Evolutionary conservation across 176 grass and related monocot genomes (phyloP).

Genomic region (Poa pratensis): DNA sequence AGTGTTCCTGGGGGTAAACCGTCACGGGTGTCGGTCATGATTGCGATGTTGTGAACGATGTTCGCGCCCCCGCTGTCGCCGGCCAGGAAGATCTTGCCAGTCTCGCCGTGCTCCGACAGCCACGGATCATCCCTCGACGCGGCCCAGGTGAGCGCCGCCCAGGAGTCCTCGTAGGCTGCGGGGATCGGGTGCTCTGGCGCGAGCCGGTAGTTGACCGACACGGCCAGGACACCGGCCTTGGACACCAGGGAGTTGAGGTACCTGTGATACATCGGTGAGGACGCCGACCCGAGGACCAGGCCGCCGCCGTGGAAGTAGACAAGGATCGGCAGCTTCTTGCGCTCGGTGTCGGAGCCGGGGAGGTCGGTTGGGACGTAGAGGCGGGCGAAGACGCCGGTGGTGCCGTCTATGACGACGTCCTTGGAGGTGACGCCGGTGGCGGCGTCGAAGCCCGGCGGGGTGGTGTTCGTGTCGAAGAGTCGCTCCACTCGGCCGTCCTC

Average conservation of each 20-base stretch:
- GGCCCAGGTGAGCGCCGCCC: constrained; percentile 37
- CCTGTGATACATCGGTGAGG: constrained; percentile 4
- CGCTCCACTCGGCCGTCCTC: constrained; percentile 51
- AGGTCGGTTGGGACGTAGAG: not conserved
- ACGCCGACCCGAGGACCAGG: not conserved
- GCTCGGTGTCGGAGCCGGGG: not conserved
- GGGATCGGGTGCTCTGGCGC: constrained; percentile 69
- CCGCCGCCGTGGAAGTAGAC: constrained; percentile 23
- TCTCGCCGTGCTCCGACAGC: constrained; percentile 5
- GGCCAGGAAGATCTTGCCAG: not conserved
- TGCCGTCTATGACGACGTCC: constrained; percentile 9
- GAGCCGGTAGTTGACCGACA: constrained; percentile 70
- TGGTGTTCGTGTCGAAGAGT: constrained; percentile 44
- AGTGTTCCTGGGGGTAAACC: not conserved
- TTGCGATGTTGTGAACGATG: not conserved
- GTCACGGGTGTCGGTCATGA: not conserved
- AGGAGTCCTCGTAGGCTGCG: constrained; percentile 55
- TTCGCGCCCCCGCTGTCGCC: constrained; percentile 21
- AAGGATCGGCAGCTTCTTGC: not conserved
- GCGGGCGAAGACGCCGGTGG: constrained; percentile 9
- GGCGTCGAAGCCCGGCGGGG: constrained; percentile 34
- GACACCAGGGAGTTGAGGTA: constrained; percentile 4
- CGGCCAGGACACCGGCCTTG: constrained; percentile 18
- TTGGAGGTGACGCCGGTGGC: constrained; percentile 34
- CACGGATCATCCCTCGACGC: not conserved